Evolutionary conservation across 345 rosid genomes (phyloP).

Genomic region (Isatis tinctoria): DNA sequence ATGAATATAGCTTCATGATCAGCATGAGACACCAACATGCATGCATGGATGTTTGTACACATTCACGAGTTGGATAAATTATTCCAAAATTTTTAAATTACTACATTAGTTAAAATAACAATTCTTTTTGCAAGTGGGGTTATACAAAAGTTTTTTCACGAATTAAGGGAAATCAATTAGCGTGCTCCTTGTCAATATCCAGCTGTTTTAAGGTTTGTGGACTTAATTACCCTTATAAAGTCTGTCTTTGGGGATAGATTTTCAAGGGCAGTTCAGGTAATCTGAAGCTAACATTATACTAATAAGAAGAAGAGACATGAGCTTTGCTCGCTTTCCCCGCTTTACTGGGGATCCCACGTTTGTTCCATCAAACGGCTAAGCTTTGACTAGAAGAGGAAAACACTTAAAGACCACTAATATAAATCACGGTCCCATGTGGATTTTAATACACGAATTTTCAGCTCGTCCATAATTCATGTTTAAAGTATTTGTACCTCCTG

Average conservation of each 20-base stretch:
- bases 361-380: constrained; percentile 15
- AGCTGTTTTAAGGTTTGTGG: constrained; percentile 7
- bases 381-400: constrained; percentile 6
- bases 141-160: background rate
- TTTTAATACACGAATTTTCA: background rate
- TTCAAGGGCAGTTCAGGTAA: constrained; percentile 2
- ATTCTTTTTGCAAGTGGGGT: constrained; percentile 5
- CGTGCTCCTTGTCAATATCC: constrained; percentile 24
- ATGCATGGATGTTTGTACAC: constrained; percentile 29
- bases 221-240: constrained; percentile 6
- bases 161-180: constrained; percentile 15
- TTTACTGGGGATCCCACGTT: constrained; percentile 28
- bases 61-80: background rate
- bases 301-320: background rate
- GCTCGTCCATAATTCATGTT: background rate
- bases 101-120: background rate
- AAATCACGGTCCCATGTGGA: constrained; percentile 17
- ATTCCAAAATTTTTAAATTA: background rate
- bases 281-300: background rate
- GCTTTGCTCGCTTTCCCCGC: constrained; percentile 14
- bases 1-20: background rate
- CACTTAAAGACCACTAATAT: constrained; percentile 12
- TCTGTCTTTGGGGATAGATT: background rate
- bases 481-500: background rate
- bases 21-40: constrained; percentile 11